These are phyloP conservation scores for Colletotrichum tropicale DNA, from an alignment of 2,329 filamentous ascomycete genomes.

Conservation along the genomic window DNA sequence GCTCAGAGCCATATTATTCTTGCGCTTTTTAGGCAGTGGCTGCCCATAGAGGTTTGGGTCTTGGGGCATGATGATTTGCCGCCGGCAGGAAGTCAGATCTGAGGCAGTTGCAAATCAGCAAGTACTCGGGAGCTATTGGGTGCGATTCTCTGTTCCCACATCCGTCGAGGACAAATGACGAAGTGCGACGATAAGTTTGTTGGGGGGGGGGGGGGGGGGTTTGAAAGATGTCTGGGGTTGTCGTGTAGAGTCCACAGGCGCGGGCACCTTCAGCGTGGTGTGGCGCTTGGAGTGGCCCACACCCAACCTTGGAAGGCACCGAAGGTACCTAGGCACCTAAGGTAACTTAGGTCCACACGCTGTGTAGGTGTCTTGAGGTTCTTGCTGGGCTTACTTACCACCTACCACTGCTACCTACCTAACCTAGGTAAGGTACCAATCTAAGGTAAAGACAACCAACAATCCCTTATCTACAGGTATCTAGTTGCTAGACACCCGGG, in stretches of 20 bases:
- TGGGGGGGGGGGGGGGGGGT: too few species aligned
- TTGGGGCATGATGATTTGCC: constrained; percentile 52
- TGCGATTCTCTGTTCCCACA: background rate
- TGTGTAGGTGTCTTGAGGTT: background rate
- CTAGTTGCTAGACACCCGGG: background rate
- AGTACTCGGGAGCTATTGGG: background rate
- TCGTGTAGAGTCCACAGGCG: background rate
- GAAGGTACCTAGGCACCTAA: too few species aligned
- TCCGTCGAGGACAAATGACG: background rate
- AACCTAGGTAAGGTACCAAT: background rate
- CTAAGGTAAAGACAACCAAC: background rate
- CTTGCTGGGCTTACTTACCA: background rate
- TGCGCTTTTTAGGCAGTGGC: constrained; percentile 70
- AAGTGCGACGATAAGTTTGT: background rate
- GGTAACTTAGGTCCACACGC: too few species aligned
- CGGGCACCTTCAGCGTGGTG: background rate
- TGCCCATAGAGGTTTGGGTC: constrained; percentile 80
- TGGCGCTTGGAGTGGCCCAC: background rate
- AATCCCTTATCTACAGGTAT: background rate
- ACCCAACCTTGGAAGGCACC: too few species aligned
- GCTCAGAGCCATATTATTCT: constrained; percentile 72
- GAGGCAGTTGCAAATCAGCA: background rate
- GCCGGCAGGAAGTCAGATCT: background rate
- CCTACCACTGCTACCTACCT: background rate
- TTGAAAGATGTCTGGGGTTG: background rate